Percentiles rank a stretch among this genome's conserved stretches.
phyloP scores from a whole-genome alignment of 306 rosid genomes.

The Ziziphus jujuba region DNA sequence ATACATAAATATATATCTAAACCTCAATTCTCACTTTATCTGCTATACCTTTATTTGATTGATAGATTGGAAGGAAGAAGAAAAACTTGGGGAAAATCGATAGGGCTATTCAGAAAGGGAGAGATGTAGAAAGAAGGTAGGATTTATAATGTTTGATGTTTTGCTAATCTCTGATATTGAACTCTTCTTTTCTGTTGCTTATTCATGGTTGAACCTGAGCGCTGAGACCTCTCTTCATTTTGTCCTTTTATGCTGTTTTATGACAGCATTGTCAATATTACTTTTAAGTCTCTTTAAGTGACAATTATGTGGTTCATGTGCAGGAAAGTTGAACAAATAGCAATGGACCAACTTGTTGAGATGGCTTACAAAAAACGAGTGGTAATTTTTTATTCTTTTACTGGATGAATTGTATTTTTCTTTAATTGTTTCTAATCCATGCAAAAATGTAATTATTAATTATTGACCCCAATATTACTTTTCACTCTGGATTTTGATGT shows the following conservation, averaged over 20 bases:
- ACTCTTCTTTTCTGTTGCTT: background rate
- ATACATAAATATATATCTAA: too few relatives aligned
- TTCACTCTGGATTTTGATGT: background rate
- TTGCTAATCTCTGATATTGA: slow-evolving; percentile 7
- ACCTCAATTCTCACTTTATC: slow-evolving; percentile 14
- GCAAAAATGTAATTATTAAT: background rate
- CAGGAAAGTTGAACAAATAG: slow-evolving; percentile 80
- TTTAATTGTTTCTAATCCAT: background rate
- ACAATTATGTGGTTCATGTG: slow-evolving; percentile 27
- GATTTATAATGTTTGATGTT: slow-evolving; percentile 26
- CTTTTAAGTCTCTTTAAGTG: slow-evolving; percentile 18
- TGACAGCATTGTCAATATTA: background rate
- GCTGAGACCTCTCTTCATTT: background rate
- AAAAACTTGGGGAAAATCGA: slow-evolving; percentile 57
- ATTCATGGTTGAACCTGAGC: slow-evolving; percentile 12
- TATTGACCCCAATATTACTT: background rate
- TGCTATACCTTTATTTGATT: slow-evolving; percentile 25
- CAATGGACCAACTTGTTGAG: slow-evolving; percentile 80
- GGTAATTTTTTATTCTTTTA: slow-evolving; percentile 50
- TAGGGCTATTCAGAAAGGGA: slow-evolving; percentile 53
- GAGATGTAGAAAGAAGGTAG: slow-evolving; percentile 62
- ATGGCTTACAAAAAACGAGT: slow-evolving; percentile 71
- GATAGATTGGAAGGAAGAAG: slow-evolving; percentile 67
- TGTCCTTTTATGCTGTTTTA: background rate
- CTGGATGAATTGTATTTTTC: slow-evolving; percentile 5